Evolutionary conservation across 768 basidiomycete genomes (phyloP).

Genomic region (Xerocomus brunneocitrinus): DNA sequence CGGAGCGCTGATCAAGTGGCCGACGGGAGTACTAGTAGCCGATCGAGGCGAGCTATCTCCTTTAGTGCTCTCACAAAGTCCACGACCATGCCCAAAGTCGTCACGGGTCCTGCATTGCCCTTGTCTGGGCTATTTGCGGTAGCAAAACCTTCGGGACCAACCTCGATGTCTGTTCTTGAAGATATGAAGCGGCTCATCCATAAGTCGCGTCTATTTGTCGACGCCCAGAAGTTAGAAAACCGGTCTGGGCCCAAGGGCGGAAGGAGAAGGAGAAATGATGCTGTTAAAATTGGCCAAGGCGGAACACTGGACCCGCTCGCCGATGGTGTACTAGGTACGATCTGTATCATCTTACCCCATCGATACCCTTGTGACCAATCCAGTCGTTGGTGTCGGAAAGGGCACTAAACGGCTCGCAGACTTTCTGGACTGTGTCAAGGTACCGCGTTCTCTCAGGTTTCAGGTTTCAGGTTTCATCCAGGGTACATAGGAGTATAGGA

Average conservation of each 20-base stretch:
- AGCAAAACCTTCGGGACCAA: conserved; percentile 87
- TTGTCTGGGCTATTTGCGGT: conserved; percentile 83
- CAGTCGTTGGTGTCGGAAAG: conserved; percentile 86
- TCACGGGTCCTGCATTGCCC: conserved; percentile 46
- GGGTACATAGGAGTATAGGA: conserved; percentile 72
- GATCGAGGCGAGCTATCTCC: too few relatives aligned
- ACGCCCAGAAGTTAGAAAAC: conserved; percentile 49
- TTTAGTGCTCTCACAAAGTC: too few relatives aligned
- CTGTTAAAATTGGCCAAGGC: conserved; percentile 85
- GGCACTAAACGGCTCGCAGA: conserved; percentile 83
- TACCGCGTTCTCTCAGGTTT: conserved; percentile 22
- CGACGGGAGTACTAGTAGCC: background rate
- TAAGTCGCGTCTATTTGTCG: conserved; percentile 74
- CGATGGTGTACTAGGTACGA: conserved; percentile 85
- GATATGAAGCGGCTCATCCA: conserved; percentile 75
- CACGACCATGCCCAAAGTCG: conserved; percentile 60
- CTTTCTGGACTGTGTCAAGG: conserved; percentile 90
- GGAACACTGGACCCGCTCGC: conserved; percentile 96
- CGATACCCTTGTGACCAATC: conserved; percentile 1
- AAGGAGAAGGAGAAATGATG: conserved; percentile 35
- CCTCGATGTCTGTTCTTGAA: conserved; percentile 88
- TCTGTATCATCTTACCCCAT: background rate
- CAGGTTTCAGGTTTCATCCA: conserved; percentile 15
- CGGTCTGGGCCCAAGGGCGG: conserved; percentile 43
- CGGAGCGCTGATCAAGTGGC: background rate